Conservation (phyloP, 1,284 basidiomycete genomes). For the Neotropicomus parvogracilis region DNA sequence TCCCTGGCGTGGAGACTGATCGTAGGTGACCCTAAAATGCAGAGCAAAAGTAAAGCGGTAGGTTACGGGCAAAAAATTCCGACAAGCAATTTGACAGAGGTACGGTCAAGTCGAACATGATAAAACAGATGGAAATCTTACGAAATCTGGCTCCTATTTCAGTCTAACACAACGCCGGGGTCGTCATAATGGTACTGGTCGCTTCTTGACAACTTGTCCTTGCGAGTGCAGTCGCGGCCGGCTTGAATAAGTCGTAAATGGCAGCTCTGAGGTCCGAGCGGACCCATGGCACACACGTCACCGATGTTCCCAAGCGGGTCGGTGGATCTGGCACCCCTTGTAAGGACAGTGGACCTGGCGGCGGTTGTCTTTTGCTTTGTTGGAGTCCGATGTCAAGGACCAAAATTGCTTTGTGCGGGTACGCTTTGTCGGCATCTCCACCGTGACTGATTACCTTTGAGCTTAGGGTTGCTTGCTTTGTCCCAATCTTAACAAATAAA, state of each 20-base stretch:
- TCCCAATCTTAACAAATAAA: conserved; percentile 4
- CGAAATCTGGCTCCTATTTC: conserved; percentile 11
- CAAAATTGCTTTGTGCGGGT: conserved; percentile 13
- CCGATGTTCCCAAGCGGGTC: neutral
- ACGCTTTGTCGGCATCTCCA: neutral
- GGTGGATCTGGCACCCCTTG: neutral
- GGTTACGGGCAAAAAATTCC: neutral
- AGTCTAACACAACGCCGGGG: neutral
- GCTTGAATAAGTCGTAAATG: neutral
- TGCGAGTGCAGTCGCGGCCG: neutral
- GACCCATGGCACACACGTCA: neutral
- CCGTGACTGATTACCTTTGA: too few species aligned
- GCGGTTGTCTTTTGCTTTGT: conserved; percentile 16
- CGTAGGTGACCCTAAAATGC: neutral
- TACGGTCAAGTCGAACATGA: conserved; percentile 13
- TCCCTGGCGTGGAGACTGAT: neutral
- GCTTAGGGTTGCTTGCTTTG: conserved; percentile 7
- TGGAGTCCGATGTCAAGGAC: conserved; percentile 12
- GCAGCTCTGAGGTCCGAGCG: neutral
- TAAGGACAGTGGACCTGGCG: neutral
- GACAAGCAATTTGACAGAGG: conserved; percentile 21
- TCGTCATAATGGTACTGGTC: neutral
- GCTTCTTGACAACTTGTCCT: neutral
- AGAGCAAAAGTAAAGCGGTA: neutral
- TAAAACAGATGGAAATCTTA: conserved; percentile 17